Base-by-base conservation (phyloP, 345 rosid genomes). In the Gossypioides kirkii region DNA sequence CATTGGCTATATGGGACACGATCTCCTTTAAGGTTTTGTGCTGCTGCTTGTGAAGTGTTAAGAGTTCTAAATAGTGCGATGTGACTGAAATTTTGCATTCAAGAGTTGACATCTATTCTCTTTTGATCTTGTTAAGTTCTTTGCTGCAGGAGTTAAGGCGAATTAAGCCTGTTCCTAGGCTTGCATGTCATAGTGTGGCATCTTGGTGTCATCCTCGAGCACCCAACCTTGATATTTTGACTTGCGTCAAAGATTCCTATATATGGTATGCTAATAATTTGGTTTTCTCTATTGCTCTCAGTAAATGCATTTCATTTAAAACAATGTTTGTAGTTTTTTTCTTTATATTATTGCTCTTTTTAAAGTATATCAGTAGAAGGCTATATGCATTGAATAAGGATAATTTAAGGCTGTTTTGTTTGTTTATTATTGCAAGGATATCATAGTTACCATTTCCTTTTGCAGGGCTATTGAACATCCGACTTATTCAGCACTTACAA, bases 171-270 rank as follows among this genome's bases (percentile, higher is more conserved):
- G 98, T 92, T 72, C 88, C 97, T 62, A 95, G 81, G 82, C 87
- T 91, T 79, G 92, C 99, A 60, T 95, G 98, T 82, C 97, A 95
- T 69, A 95, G 99, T 78, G 89, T 95, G 78, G 91, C 98, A 80
- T 95, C 98, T 78, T 95, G 99, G 99, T 93, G 99, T 81, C 98
- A 91, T 78, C 99, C 99, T 74, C 89, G 99, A 78, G 99, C 99
- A 71, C 99, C 99, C 68, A 95, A 93, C 84, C 96, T 95, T 41
- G 96, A 93, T 82, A 93, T 95, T 60, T 87, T 95, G 78, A 90
- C 96, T 70, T 92, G 98, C 38, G 98, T 90, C 69, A 95, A 95
- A 85, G 99, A 95, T 88, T 95, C 99, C 69, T 98, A 89, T 84
- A 91, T 93, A 86, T 95, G 98, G 99, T 95, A 87, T 52, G 47